Base-by-base conservation (phyloP, 441 rosid genomes). In the Omphalea diandra region DNA sequence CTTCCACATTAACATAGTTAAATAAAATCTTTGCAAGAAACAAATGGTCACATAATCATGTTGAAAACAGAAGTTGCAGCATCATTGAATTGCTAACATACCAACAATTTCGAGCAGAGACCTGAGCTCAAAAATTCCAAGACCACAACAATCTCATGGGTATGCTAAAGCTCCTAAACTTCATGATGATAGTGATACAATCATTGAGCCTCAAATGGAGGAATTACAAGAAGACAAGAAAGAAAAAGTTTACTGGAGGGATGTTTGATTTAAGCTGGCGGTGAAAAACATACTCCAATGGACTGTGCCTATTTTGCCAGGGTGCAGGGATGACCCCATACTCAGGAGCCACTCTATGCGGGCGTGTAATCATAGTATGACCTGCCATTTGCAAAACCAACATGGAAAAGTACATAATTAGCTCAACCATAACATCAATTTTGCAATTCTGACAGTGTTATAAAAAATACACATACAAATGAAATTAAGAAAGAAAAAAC, bases 311-410 rank as follows among this genome's bases (percentile, higher is more conserved):
- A 65, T 84, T 88, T 77, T 80, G 80, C 65, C 67, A 88, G 2
- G 88, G 82, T 68, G 86, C 86, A 54, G 97, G 85, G 67, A 80
- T 67, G 64, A 81, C 86, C 64, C 97, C 96, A 33, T 82, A 79
- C 73, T 82, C 94, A 36, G 83, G 79, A 73, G 83, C 82, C 65
- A 85, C 97, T 83, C 80, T 85, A 73, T 90, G 94, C 0, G 98
- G 97, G 74, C 98, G 90, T 43, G 84, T 53, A 85, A 90, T 83
- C 27, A 97, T 91, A 33, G 97, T 90, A 81, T 94, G 98, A 7
- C 97, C 98, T 88, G 75, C 80, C 75, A 73, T 66, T 33, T 36
- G 55, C 20, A 69, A 77, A 70, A 60, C 47, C 36, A 33, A 56
- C 43, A 63, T 35, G 31, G 15, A 5, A 55, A 33, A 77, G 31